phyloP scores from a whole-genome alignment of 768 basidiomycete genomes.

The Hortiboletus flavorubellus region DNA sequence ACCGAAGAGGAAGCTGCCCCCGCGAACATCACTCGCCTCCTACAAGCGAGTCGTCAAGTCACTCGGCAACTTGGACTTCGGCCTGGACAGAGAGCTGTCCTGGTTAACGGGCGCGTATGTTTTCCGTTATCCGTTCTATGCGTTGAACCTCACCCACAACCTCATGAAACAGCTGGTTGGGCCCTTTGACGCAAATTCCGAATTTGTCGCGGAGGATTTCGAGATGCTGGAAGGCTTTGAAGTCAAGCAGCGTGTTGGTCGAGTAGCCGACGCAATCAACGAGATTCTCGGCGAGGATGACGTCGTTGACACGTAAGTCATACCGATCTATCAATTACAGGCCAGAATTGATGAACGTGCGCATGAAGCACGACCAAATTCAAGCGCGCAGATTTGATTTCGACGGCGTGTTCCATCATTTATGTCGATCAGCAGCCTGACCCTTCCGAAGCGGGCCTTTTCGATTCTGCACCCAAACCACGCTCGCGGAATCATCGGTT shows the following conservation, averaged over 20 bases:
- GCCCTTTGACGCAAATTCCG: slow-evolving; percentile 50
- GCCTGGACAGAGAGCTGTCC: slow-evolving; percentile 58
- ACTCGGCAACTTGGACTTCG: slow-evolving; percentile 53
- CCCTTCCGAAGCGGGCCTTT: slow-evolving; percentile 67
- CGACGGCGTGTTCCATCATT: slow-evolving; percentile 68
- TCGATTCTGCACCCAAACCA: slow-evolving; percentile 59
- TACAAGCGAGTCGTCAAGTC: slow-evolving; percentile 45
- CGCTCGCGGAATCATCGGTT: slow-evolving; percentile 58
- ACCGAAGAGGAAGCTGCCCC: slow-evolving; percentile 30
- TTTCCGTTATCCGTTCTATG: background rate
- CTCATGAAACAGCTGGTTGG: slow-evolving; percentile 61
- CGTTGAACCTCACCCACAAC: slow-evolving; percentile 1
- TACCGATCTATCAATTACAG: background rate
- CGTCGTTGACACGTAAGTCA: slow-evolving; percentile 42
- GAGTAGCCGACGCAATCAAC: slow-evolving; percentile 64
- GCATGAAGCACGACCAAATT: slow-evolving; percentile 36
- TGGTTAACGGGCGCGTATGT: slow-evolving; percentile 84
- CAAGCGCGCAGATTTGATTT: slow-evolving; percentile 55
- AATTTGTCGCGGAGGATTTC: slow-evolving; percentile 73
- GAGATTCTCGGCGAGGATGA: slow-evolving; percentile 42
- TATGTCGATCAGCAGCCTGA: slow-evolving; percentile 70
- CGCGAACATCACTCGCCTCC: slow-evolving; percentile 31
- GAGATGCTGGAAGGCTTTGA: slow-evolving; percentile 71
- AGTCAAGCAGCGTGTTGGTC: slow-evolving; percentile 60
- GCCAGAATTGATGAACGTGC: background rate